These are phyloP conservation scores for Candida boleticola DNA, from an alignment of 805 yeast species.

Conservation along the genomic window DNA sequence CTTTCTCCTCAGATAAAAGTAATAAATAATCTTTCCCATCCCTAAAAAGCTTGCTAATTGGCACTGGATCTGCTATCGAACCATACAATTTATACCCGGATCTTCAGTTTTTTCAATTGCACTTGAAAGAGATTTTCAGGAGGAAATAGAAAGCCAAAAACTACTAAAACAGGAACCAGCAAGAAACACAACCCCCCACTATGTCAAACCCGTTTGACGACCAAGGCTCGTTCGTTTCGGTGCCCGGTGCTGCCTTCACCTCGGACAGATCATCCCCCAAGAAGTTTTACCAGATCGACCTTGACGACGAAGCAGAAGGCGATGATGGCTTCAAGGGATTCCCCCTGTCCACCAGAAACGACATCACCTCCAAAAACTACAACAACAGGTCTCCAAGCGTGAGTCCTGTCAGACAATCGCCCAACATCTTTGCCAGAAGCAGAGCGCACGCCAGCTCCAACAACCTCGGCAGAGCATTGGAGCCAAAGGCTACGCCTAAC, in stretches of 20 bases:
- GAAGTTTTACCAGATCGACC: conserved; percentile 27
- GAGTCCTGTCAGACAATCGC: conserved; percentile 32
- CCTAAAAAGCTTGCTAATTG: no score
- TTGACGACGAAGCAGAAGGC: conserved; percentile 10
- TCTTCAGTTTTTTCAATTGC: no score
- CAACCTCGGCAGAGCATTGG: background rate
- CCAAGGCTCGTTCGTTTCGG: conserved; percentile 29
- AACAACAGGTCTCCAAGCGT: conserved; percentile 2
- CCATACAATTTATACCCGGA: no score
- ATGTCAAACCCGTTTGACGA: conserved; percentile 36
- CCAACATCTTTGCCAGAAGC: conserved; percentile 42
- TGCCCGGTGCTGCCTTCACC: conserved; percentile 40
- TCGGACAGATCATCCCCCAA: conserved; percentile 37
- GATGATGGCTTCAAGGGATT: conserved; percentile 31
- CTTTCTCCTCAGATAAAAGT: no score
- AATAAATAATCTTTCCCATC: no score
- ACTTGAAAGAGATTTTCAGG: no score
- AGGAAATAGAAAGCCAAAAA: no score
- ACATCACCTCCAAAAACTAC: conserved; percentile 15
- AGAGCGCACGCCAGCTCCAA: conserved; percentile 16
- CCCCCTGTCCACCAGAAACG: conserved; percentile 16
- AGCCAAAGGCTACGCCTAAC: conserved; percentile 19
- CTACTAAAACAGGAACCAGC: no score
- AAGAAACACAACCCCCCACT: no score
- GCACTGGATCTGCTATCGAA: no score